Evolutionary conservation across 495 filamentous ascomycete genomes (phyloP).

Genomic region (Bathelium albidoporum): DNA sequence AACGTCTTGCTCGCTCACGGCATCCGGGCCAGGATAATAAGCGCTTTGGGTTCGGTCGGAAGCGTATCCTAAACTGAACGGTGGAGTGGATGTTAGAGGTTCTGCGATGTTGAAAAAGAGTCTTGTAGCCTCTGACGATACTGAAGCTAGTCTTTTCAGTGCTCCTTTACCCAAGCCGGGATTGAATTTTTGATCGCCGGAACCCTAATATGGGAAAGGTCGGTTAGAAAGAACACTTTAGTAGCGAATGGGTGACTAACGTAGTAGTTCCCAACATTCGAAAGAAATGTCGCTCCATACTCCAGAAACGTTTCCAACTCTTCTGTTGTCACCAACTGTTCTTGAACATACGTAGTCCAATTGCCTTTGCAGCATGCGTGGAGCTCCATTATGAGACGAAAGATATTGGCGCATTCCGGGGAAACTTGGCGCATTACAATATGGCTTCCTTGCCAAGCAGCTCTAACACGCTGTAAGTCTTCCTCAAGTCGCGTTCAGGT

Average conservation of each 20-base stretch:
- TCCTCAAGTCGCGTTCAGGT: not conserved
- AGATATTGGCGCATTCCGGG: constrained; percentile 31
- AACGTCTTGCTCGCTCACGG: constrained; percentile 21
- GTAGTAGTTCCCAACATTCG: constrained; percentile 24
- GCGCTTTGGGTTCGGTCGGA: constrained; percentile 17
- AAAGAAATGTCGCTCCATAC: constrained; percentile 23
- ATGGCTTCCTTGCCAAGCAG: constrained; percentile 32
- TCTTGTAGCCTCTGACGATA: not conserved
- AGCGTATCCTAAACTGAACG: constrained; percentile 22
- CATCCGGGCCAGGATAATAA: constrained; percentile 25
- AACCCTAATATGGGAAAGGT: not conserved
- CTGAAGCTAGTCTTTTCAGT: constrained; percentile 3
- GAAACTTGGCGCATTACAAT: constrained; percentile 36
- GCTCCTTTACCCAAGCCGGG: constrained; percentile 17
- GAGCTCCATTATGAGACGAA: constrained; percentile 34
- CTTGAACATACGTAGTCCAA: constrained; percentile 24
- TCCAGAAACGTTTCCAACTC: constrained; percentile 16
- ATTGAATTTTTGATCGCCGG: constrained; percentile 29
- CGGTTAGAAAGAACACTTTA: not conserved
- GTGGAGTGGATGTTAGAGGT: constrained; percentile 7
- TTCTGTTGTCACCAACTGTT: constrained; percentile 5
- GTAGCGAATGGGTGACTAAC: constrained; percentile 1
- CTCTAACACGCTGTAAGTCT: constrained; percentile 11
- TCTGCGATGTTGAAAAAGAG: constrained; percentile 13
- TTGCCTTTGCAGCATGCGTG: constrained; percentile 26